phyloP scores from a whole-genome alignment of 2,329 filamentous ascomycete species.

The Blastomyces parvus region DNA sequence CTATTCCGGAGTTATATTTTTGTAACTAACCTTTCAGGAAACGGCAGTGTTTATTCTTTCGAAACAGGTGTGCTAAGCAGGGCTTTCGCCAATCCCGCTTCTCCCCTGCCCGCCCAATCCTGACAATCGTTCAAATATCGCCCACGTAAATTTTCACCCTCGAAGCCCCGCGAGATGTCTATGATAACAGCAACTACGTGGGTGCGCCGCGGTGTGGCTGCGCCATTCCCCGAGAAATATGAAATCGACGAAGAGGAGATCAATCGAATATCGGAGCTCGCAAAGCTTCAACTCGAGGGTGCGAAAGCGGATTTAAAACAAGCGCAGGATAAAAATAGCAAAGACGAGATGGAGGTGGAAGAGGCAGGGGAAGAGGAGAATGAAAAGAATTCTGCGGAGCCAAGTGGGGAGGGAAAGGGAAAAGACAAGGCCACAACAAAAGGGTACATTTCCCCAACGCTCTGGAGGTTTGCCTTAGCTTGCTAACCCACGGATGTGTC shows the following conservation, averaged over 20 bases:
- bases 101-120: background rate
- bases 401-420: constrained; percentile 19
- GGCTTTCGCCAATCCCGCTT: background rate
- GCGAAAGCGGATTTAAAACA: constrained; percentile 76
- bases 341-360: constrained; percentile 32
- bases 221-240: constrained; percentile 65
- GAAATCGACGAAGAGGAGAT: constrained; percentile 67
- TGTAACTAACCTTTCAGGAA: background rate
- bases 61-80: background rate
- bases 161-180: constrained; percentile 29
- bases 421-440: constrained; percentile 17
- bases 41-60: background rate
- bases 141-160: background rate
- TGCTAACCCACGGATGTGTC: constrained; percentile 1
- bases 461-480: background rate
- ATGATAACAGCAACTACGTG: constrained; percentile 71
- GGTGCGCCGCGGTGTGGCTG: constrained; percentile 68
- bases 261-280: constrained; percentile 62
- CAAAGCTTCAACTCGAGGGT: constrained; percentile 76
- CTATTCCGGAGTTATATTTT: background rate
- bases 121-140: background rate
- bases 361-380: constrained; percentile 19
- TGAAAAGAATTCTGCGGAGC: constrained; percentile 20
- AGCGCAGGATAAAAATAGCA: constrained; percentile 46
- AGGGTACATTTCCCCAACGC: constrained; percentile 9